A percentile compares a stretch with the other conserved stretches of the same genome.
Evolutionary conservation across 2,329 filamentous ascomycete genomes (phyloP).

Genomic region (Fusarium coffeatum): DNA sequence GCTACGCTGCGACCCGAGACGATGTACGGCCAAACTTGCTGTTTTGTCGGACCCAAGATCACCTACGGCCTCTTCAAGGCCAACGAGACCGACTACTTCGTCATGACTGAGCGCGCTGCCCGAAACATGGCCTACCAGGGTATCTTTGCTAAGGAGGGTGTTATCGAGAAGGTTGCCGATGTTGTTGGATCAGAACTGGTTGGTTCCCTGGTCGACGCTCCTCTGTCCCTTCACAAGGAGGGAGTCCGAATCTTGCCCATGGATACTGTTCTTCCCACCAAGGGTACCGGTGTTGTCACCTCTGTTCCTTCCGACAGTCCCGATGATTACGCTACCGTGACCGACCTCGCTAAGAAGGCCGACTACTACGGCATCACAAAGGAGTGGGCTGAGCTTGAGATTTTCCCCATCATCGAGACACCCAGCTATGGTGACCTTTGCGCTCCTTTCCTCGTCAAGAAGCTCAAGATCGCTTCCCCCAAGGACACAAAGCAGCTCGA

Average conservation of each 20-base stretch:
- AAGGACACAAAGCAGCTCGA: constrained; percentile 91
- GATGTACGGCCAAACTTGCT: constrained; percentile 98
- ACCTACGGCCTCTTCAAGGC: constrained; percentile 89
- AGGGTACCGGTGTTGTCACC: constrained; percentile 96
- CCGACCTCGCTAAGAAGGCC: constrained; percentile 91
- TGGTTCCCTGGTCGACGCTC: constrained; percentile 89
- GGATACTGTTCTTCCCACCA: constrained; percentile 90
- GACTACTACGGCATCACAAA: constrained; percentile 97
- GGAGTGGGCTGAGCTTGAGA: constrained; percentile 94
- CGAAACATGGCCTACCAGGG: constrained; percentile 98
- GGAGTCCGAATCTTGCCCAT: constrained; percentile 93
- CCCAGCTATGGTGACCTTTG: constrained; percentile 87
- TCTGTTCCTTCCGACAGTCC: constrained; percentile 94
- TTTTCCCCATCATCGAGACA: constrained; percentile 88
- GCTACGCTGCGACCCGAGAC: constrained; percentile 95
- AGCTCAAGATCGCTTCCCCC: constrained; percentile 95
- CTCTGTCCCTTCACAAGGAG: constrained; percentile 84
- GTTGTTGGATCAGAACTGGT: constrained; percentile 83
- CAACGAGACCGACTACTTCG: constrained; percentile 81
- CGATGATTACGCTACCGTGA: constrained; percentile 91
- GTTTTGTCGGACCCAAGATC: constrained; percentile 92
- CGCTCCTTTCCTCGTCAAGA: constrained; percentile 85
- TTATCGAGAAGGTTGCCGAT: constrained; percentile 79
- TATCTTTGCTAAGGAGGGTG: constrained; percentile 81
- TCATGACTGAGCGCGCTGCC: constrained; percentile 86